phyloP scores from a whole-genome alignment of 495 filamentous ascomycete species.

The Hypoxylon perforatum region DNA sequence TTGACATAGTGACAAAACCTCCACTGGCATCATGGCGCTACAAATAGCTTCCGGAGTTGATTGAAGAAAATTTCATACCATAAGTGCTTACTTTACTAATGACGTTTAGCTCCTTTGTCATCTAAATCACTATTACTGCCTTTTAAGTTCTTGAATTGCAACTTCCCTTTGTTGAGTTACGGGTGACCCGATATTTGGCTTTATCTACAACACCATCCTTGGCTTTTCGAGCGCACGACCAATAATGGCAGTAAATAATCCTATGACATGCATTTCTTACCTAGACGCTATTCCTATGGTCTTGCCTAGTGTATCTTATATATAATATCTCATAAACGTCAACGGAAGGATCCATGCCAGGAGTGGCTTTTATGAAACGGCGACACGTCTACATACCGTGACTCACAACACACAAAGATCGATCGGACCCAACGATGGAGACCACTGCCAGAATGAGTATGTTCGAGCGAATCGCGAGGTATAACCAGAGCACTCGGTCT shows the following conservation, averaged over 20 bases:
- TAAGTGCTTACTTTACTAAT: no score
- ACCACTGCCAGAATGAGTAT: constrained; percentile 27
- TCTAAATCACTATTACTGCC: not conserved
- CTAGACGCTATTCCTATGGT: no score
- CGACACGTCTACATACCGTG: not conserved
- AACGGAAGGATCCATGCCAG: no score
- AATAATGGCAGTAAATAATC: not conserved
- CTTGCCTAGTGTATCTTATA: no score
- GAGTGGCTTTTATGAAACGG: not conserved
- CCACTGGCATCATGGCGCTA: no score
- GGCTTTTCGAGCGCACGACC: not conserved
- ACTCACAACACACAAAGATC: not conserved
- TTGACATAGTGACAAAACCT: no score
- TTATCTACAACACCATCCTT: not conserved
- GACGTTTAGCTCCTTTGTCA: not conserved
- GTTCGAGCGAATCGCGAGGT: constrained; percentile 40
- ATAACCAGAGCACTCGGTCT: constrained; percentile 30
- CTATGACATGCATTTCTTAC: no score
- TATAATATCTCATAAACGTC: no score
- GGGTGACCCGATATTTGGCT: not conserved
- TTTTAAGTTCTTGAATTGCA: not conserved
- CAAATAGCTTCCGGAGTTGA: no score
- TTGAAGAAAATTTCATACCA: no score
- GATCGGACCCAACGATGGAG: not conserved
- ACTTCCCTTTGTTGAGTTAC: not conserved